Base-by-base conservation (phyloP, 441 rosid species). In the Omphalea diandra region DNA sequence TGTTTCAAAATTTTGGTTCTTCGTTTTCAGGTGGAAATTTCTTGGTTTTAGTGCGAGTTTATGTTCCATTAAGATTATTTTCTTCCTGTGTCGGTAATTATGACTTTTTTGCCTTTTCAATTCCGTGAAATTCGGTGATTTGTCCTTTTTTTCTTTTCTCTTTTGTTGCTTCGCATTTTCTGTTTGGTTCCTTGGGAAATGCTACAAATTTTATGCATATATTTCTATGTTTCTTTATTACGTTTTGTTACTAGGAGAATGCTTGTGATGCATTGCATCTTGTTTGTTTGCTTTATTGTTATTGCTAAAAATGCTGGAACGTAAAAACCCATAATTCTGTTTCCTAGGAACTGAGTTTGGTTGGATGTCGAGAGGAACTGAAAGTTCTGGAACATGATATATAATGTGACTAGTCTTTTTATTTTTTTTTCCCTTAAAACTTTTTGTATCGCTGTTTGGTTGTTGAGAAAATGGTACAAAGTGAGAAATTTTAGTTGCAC, bases 121-220 rank as follows among this genome's bases (percentile, higher is more conserved):
- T 64, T 64, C 12, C 31, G 29, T 18, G 55, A 31, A 46, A 33
- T n/a, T 1, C 44, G 63, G 14, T 17, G 26, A 53, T 20, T 18
- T 58, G 10, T 33, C 14, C 6, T 44, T 1, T 14, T 1, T 44
- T 44, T 2, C 0, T 17, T n/a, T n/a, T 8, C 0, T 14, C 2
- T 20, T 10, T 65, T 35, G 5, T 33, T 27, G 24, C n/a, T n/a
- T n/a, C n/a, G n/a, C n/a, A n/a, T n/a, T 41, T 41, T 40, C 27
- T 44, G 65, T 69, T 57, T 69, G 56, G 1, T 58, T 10, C 11
- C 72, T 35, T 11, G 33, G 57, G 58, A 46, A 57, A 55, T 18
- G 54, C 40, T 18, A 52, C 40, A 43, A 68, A 41, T 24, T 27
- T 36, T 26, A 53, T 18, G 26, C 24, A 27, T 7, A 32, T 26